Percentiles rank a stretch among this genome's conserved stretches.
phyloP scores from a whole-genome alignment of 495 filamentous ascomycete genomes.

The Aspergillus bridgeri region DNA sequence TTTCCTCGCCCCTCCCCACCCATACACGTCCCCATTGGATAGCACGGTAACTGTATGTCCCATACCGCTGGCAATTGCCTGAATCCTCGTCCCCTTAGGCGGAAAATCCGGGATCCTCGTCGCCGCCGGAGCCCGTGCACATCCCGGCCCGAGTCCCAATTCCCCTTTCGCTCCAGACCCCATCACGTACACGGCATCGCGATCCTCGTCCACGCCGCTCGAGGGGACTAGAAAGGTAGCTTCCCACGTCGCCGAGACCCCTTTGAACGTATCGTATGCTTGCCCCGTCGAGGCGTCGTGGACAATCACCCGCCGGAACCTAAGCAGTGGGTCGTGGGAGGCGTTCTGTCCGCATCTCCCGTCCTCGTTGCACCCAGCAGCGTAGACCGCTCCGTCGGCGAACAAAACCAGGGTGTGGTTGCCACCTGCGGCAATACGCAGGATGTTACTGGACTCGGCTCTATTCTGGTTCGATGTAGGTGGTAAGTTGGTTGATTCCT shows the following conservation, averaged over 20 bases:
- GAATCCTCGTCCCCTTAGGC: constrained; percentile 46
- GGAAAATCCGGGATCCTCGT: constrained; percentile 57
- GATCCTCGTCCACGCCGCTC: constrained; percentile 16
- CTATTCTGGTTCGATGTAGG: not conserved
- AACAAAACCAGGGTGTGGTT: constrained; percentile 81
- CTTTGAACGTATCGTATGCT: constrained; percentile 25
- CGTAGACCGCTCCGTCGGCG: constrained; percentile 53
- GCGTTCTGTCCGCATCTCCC: constrained; percentile 37
- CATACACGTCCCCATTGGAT: constrained; percentile 72
- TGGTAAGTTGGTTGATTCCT: constrained; percentile 7
- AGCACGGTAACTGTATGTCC: constrained; percentile 72
- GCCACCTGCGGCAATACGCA: constrained; percentile 65
- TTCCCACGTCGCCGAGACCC: constrained; percentile 72
- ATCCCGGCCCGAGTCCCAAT: constrained; percentile 54
- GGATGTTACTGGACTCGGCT: constrained; percentile 17
- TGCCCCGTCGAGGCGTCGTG: constrained; percentile 8
- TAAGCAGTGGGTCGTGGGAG: constrained; percentile 9
- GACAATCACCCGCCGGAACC: constrained; percentile 30
- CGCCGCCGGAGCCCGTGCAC: constrained; percentile 5
- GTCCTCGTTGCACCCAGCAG: constrained; percentile 56
- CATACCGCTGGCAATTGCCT: constrained; percentile 66
- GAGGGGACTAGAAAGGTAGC: constrained; percentile 55
- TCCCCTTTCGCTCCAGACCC: constrained; percentile 70
- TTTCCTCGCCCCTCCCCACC: constrained; percentile 83
- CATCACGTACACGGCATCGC: constrained; percentile 53